Conservation (phyloP, 2,329 filamentous ascomycete genomes). For the Claviceps digitariae region DNA sequence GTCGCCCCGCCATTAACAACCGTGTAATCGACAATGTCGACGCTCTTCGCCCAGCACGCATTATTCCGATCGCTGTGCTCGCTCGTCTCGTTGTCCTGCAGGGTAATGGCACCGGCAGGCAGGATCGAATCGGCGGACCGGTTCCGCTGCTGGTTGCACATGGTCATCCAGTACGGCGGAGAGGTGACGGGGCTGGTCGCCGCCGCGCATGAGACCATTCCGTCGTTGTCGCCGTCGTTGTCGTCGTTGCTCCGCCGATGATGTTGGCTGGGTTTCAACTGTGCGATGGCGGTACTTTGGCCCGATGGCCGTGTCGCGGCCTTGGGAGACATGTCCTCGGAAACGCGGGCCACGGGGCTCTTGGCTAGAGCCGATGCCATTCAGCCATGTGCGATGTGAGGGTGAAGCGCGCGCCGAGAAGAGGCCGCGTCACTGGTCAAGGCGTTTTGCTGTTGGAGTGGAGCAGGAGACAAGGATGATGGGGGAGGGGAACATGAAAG, state of each 20-base stretch:
- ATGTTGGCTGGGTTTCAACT: conserved; percentile 5
- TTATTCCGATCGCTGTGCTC: conserved; percentile 36
- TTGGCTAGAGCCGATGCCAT: conserved; percentile 21
- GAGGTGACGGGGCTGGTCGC: conserved; percentile 20
- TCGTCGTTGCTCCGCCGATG: not conserved
- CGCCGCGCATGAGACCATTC: conserved; percentile 10
- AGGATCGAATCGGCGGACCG: conserved; percentile 35
- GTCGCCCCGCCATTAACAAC: conserved; percentile 42
- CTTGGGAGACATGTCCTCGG: not conserved
- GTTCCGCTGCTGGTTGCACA: conserved; percentile 21
- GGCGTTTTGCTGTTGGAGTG: not conserved
- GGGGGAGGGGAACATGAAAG: not conserved
- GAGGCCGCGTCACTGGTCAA: not conserved
- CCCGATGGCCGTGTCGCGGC: not conserved
- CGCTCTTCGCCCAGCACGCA: conserved; percentile 52
- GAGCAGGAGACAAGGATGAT: not conserved
- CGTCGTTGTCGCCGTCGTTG: conserved; percentile 4
- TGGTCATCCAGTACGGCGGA: conserved; percentile 32
- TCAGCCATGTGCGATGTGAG: conserved; percentile 15
- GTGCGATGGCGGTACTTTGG: not conserved
- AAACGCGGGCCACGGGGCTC: conserved; percentile 8
- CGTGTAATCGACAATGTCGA: conserved; percentile 43
- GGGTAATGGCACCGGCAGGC: conserved; percentile 40
- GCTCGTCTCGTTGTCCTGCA: conserved; percentile 48
- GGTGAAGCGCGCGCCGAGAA: conserved; percentile 6